A percentile compares a stretch with the other conserved stretches of the same genome.
Evolutionary conservation across 2,329 filamentous ascomycete genomes (phyloP).

Genomic region (Arachnomyces sp.): DNA sequence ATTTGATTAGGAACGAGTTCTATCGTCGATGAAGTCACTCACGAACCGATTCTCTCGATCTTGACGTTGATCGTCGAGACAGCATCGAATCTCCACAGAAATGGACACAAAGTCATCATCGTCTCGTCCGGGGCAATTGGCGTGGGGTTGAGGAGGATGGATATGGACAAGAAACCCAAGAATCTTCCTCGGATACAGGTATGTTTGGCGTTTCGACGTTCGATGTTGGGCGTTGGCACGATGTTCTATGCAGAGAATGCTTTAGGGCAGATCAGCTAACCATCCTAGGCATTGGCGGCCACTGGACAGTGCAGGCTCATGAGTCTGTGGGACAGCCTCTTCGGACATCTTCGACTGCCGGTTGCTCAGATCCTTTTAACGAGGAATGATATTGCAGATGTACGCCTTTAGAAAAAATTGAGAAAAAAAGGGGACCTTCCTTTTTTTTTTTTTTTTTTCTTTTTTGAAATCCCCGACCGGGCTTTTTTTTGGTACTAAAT

Average conservation of each 20-base stretch:
- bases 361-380: constrained; percentile 93
- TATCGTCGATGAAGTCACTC: constrained; percentile 94
- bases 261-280: constrained; percentile 1
- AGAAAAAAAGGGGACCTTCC: background rate
- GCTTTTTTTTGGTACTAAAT: constrained; percentile 10
- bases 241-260: too few species aligned
- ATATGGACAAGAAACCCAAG: constrained; percentile 79
- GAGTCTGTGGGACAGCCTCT: constrained; percentile 90
- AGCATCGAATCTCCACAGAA: constrained; percentile 73
- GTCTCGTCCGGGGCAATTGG: constrained; percentile 97
- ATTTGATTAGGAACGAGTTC: constrained; percentile 74
- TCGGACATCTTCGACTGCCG: constrained; percentile 78
- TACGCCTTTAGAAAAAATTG: constrained; percentile 29
- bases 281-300: constrained; percentile 68
- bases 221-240: too few species aligned
- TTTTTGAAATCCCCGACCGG: background rate
- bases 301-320: constrained; percentile 95
- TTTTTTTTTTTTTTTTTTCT: background rate
- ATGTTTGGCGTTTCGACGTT: constrained; percentile 11
- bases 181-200: constrained; percentile 82
- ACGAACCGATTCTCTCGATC: constrained; percentile 86
- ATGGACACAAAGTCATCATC: constrained; percentile 90
- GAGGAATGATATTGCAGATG: constrained; percentile 91
- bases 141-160: constrained; percentile 83
- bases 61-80: constrained; percentile 92